Conservation (phyloP, 2,329 filamentous ascomycete genomes). For the Talaromyces amestolkiae region DNA sequence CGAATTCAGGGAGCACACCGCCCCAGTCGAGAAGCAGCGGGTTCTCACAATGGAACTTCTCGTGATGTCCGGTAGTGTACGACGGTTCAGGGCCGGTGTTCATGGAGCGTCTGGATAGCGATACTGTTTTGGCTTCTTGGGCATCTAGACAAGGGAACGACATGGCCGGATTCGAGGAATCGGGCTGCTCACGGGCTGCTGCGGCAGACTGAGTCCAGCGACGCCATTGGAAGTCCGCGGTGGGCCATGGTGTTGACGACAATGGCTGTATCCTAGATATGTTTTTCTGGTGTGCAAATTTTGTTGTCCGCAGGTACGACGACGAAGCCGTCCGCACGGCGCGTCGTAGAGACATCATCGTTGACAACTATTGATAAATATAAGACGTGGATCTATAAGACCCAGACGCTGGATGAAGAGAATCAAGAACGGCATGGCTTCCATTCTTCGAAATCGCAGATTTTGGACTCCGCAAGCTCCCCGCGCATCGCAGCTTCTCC, state of each 20-base stretch:
- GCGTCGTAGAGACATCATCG: conserved; percentile 23
- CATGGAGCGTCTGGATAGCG: conserved; percentile 64
- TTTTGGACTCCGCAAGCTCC: conserved; percentile 17
- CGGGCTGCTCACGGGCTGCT: conserved; percentile 21
- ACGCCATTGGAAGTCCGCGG: conserved; percentile 20
- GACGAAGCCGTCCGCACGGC: conserved; percentile 22
- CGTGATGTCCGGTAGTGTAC: conserved; percentile 86
- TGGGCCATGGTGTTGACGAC: conserved; percentile 13
- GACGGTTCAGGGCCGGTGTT: conserved; percentile 84
- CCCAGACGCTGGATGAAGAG: background rate
- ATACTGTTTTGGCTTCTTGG: conserved; percentile 73
- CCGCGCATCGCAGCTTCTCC: conserved; percentile 38
- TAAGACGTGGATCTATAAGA: background rate
- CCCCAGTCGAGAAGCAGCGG: conserved; percentile 91
- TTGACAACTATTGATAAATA: background rate
- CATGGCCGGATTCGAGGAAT: conserved; percentile 69
- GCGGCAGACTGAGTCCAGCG: conserved; percentile 24
- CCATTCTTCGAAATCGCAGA: background rate
- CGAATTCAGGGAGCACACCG: conserved; percentile 81
- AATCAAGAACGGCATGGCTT: background rate
- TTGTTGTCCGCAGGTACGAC: conserved; percentile 12
- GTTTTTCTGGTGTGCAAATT: conserved; percentile 17
- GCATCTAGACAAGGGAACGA: conserved; percentile 88
- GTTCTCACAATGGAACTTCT: conserved; percentile 69
- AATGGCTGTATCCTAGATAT: background rate